Evolutionary conservation across 345 rosid genomes (phyloP).

Genomic region (Eucalyptus erythrocorys): DNA sequence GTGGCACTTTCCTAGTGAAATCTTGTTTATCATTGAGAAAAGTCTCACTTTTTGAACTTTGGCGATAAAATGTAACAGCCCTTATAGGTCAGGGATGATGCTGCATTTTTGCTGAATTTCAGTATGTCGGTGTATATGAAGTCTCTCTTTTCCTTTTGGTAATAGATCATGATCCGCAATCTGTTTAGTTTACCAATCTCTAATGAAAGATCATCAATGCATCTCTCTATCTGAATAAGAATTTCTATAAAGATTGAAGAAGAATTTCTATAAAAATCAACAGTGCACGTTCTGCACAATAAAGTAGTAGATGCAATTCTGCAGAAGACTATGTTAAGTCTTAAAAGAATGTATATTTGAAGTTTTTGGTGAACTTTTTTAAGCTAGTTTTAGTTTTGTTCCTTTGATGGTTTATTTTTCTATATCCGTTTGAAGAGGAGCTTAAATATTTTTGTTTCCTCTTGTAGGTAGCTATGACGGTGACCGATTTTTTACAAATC

Average conservation of each 20-base stretch:
- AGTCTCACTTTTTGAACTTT: background rate
- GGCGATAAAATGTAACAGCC: background rate
- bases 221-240: background rate
- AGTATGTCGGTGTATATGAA: background rate
- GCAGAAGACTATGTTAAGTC: background rate
- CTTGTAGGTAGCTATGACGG: constrained; percentile 72
- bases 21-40: background rate
- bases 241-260: background rate
- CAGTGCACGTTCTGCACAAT: background rate
- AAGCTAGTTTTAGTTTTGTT: background rate
- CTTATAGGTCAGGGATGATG: background rate
- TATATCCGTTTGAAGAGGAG: background rate
- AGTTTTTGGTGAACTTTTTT: background rate
- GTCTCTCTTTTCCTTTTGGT: background rate
- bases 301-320: background rate
- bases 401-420: background rate
- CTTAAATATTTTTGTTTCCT: background rate
- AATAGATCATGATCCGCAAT: background rate
- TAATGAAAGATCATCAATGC: background rate
- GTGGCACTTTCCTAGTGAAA: background rate
- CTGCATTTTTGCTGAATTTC: background rate
- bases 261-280: background rate
- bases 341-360: background rate
- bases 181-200: background rate
- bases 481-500: constrained; percentile 49